Conservation (phyloP, 2,329 filamentous ascomycete species). For the Exophiala lecanii-corni region DNA sequence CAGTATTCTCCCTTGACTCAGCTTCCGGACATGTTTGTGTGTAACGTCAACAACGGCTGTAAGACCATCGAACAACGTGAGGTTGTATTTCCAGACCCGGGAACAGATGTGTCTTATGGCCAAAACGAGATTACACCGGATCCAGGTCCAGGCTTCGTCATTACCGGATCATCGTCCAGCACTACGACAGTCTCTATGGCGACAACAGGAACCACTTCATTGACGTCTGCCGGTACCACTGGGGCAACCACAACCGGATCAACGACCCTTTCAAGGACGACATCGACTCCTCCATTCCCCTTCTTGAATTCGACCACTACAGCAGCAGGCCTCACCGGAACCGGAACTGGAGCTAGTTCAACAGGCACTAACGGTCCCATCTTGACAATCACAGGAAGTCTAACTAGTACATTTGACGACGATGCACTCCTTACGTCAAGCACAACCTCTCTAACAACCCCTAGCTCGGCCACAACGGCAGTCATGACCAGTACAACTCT, state of each 20-base stretch:
- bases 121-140: constrained; percentile 26
- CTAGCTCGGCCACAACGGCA: background rate
- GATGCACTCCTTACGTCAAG: constrained; percentile 1
- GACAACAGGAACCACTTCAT: background rate
- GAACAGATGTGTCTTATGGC: constrained; percentile 46
- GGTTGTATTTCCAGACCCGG: constrained; percentile 60
- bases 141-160: constrained; percentile 18
- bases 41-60: constrained; percentile 61
- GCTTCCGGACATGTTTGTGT: constrained; percentile 66
- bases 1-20: constrained; percentile 41
- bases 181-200: background rate
- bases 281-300: constrained; percentile 3
- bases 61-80: constrained; percentile 54
- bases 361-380: background rate
- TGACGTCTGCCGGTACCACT: background rate
- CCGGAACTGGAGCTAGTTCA: background rate
- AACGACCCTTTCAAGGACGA: background rate
- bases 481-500: background rate
- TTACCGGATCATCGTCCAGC: background rate
- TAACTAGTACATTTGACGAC: constrained; percentile 4
- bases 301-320: constrained; percentile 3
- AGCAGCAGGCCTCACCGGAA: background rate
- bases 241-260: background rate
- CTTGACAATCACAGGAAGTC: constrained; percentile 7
- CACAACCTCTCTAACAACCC: constrained; percentile 1